These are phyloP conservation scores for Cryphonectria nitschkei DNA, from an alignment of 2,329 filamentous ascomycete genomes.

Conservation along the genomic window DNA sequence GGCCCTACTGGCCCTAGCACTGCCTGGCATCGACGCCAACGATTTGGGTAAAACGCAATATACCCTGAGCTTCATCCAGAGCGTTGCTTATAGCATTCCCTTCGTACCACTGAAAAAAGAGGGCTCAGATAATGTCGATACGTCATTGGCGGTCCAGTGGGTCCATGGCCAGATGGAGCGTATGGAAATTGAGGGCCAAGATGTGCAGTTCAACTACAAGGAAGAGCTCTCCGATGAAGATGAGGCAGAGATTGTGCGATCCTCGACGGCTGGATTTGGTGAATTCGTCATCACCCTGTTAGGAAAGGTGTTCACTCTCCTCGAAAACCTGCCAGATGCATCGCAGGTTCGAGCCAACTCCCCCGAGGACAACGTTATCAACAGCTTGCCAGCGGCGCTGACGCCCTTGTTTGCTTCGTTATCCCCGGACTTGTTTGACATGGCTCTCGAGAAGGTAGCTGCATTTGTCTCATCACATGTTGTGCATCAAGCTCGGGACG, in stretches of 20 bases:
- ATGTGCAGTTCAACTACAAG: slow-evolving; percentile 84
- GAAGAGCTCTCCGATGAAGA: slow-evolving; percentile 81
- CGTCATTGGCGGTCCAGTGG: slow-evolving; percentile 84
- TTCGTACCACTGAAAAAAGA: slow-evolving; percentile 80
- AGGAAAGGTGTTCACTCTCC: slow-evolving; percentile 89
- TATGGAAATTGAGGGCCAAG: slow-evolving; percentile 85
- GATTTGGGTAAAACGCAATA: slow-evolving; percentile 96
- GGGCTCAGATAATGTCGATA: slow-evolving; percentile 69
- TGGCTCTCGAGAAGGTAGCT: slow-evolving; percentile 88
- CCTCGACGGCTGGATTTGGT: slow-evolving; percentile 89
- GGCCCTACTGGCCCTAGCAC: slow-evolving; percentile 84
- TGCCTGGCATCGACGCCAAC: slow-evolving; percentile 97
- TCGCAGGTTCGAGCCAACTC: slow-evolving; percentile 86
- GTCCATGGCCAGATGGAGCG: slow-evolving; percentile 92
- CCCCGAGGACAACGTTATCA: slow-evolving; percentile 96
- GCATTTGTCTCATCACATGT: slow-evolving; percentile 92
- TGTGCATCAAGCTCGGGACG: slow-evolving; percentile 93
- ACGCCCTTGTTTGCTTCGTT: slow-evolving; percentile 88
- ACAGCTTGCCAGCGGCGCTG: slow-evolving; percentile 88
- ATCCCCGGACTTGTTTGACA: slow-evolving; percentile 90
- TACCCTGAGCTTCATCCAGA: slow-evolving; percentile 92
- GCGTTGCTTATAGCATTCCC: slow-evolving; percentile 94
- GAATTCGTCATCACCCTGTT: slow-evolving; percentile 92
- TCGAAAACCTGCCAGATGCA: slow-evolving; percentile 93
- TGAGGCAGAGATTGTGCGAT: slow-evolving; percentile 85